phyloP scores from a whole-genome alignment of 1,284 basidiomycete species.

The Apiotrichum mycotoxinovorans region DNA sequence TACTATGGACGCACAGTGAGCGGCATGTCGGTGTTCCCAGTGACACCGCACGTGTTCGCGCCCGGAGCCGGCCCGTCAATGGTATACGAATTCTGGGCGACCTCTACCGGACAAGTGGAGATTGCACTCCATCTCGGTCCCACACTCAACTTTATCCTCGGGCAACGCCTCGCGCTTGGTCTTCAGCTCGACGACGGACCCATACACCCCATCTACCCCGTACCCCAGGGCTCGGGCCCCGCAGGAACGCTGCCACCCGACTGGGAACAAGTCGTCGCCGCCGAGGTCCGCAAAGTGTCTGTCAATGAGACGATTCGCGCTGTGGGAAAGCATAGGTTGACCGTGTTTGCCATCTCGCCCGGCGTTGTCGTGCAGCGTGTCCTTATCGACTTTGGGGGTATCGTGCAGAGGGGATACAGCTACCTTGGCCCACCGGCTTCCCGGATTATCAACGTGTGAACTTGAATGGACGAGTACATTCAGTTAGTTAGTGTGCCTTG shows the following conservation, averaged over 20 bases:
- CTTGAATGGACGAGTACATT: too few species aligned
- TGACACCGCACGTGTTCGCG: slow-evolving; percentile 57
- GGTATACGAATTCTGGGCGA: slow-evolving; percentile 65
- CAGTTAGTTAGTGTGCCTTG: too few species aligned
- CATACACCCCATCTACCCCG: slow-evolving; percentile 54
- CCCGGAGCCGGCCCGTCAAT: slow-evolving; percentile 61
- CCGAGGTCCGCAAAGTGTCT: slow-evolving; percentile 21
- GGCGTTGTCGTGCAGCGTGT: slow-evolving; percentile 21
- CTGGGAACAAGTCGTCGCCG: slow-evolving; percentile 29
- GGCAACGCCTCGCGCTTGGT: slow-evolving; percentile 57
- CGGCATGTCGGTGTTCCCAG: slow-evolving; percentile 62
- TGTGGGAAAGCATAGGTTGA: slow-evolving; percentile 14
- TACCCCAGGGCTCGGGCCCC: slow-evolving; percentile 51
- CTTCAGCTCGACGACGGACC: slow-evolving; percentile 57
- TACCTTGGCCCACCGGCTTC: slow-evolving; percentile 22
- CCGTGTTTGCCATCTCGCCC: slow-evolving; percentile 18
- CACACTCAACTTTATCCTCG: slow-evolving; percentile 56
- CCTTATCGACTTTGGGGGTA: slow-evolving; percentile 21
- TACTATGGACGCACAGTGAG: slow-evolving; percentile 53
- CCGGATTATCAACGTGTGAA: not conserved
- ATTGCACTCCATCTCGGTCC: slow-evolving; percentile 59
- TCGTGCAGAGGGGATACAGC: slow-evolving; percentile 15
- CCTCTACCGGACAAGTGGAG: slow-evolving; percentile 54
- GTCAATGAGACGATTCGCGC: not conserved
- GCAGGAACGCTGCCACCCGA: slow-evolving; percentile 55